These are phyloP conservation scores for Paramecium pentaurelia DNA, from an alignment of 73 alveolate species.

Conservation along the genomic window DNA sequence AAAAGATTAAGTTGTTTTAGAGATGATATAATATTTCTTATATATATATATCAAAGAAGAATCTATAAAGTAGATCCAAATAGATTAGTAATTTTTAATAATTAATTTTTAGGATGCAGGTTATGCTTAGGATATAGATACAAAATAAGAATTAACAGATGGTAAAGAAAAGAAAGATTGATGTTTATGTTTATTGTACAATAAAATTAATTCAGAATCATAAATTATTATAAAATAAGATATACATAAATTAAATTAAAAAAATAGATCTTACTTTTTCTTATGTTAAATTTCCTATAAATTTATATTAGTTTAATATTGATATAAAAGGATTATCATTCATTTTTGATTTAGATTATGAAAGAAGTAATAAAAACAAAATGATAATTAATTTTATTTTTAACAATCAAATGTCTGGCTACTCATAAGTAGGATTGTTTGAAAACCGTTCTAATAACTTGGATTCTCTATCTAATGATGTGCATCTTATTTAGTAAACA, in stretches of 20 bases:
- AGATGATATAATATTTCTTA: slow-evolving; percentile 98
- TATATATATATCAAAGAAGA: slow-evolving; percentile 95
- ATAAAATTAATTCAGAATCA: too few relatives aligned
- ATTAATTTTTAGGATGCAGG: neutral
- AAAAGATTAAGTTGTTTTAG: slow-evolving; percentile 96
- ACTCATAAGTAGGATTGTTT: neutral
- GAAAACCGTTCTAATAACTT: neutral
- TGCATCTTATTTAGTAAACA: neutral
- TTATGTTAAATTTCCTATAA: neutral
- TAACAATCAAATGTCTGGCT: neutral
- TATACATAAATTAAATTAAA: neutral
- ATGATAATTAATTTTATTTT: neutral
- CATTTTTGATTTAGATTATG: neutral
- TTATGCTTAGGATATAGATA: neutral
- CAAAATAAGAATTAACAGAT: neutral
- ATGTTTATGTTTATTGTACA: neutral
- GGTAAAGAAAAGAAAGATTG: neutral
- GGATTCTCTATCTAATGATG: neutral
- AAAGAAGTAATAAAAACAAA: neutral
- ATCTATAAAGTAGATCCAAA: slow-evolving; percentile 86
- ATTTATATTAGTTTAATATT: neutral
- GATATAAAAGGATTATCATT: neutral
- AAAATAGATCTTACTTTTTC: neutral
- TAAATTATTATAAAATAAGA: too few relatives aligned
- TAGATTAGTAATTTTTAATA: slow-evolving; percentile 35